Conservation (phyloP, 2,329 filamentous ascomycete species). For the Fusarium sp. region DNA sequence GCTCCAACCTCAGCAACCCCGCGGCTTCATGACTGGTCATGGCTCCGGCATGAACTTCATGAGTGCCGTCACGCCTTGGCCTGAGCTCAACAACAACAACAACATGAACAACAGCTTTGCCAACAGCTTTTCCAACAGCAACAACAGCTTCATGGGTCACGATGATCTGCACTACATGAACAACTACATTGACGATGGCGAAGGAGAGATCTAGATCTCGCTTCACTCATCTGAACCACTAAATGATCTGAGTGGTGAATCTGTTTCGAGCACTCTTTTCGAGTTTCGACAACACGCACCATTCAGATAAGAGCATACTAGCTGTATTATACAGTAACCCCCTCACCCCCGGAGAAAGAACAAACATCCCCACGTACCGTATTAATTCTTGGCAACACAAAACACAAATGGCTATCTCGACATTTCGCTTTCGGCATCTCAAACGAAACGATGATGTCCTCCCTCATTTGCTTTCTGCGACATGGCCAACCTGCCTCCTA, state of each 20-base stretch:
- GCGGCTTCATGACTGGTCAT: background rate
- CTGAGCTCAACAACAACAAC: background rate
- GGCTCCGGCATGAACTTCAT: constrained; percentile 1
- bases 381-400: constrained; percentile 3
- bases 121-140: background rate
- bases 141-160: background rate
- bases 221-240: background rate
- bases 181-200: constrained; percentile 20
- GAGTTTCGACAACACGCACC: background rate
- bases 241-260: background rate
- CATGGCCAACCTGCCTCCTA: background rate
- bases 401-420: constrained; percentile 10
- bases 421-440: constrained; percentile 12
- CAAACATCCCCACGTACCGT: background rate
- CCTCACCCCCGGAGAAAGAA: background rate
- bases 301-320: background rate
- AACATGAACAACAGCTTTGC: too few species aligned
- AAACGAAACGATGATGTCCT: background rate
- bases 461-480: background rate
- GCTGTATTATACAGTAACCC: constrained; percentile 13
- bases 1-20: background rate
- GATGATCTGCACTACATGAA: constrained; percentile 27
- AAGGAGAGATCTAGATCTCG: constrained; percentile 50
- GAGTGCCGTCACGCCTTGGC: background rate
- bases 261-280: background rate